Evolutionary conservation across 2,329 filamentous ascomycete genomes (phyloP), one percentile per base, ranked within the genome.

Genomic region (Atkinsonella hypoxylon): DNA sequence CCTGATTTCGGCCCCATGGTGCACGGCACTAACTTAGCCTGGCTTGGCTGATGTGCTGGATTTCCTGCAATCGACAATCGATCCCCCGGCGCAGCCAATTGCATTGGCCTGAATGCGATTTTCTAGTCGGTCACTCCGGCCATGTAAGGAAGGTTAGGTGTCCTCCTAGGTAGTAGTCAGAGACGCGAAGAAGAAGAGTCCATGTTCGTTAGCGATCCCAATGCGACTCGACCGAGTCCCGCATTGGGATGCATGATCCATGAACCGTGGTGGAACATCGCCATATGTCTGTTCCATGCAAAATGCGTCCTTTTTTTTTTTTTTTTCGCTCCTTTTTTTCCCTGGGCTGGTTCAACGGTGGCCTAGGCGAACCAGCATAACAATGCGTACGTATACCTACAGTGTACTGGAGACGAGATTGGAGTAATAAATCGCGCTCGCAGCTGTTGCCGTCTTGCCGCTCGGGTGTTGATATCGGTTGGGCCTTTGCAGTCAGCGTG

Each of bases 301-400:
- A 41, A 39, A 30, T 52, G 52, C 51, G 52, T 41, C 44, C 50
- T 52, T 54, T 54, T 47, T 39, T 41, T 48, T 17, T 48, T n/a
- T 26, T 2, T 43, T 20, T 13, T 31, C 17, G 11, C n/a, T n/a
- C n/a, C n/a, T 36, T 22, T 45, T 50, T 39, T 41, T 51, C 47
- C 31, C 43, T 43, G 44, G 45, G 49, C 26, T 31, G 38, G 15
- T 36, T 30, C 20, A 36, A 36, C 9, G 36, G 40, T 39, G n/a
- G n/a, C 12, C n/a, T 20, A 51, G 44, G 17, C 36, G 49, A 43
- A 46, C 49, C 49, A 47, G 49, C 49, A 51, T 51, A 34, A 43
- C 36, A 43, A 47, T 26, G 30, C n/a, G 18, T 48, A 20, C n/a
- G n/a, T n/a, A n/a, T n/a, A n/a, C n/a, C n/a, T n/a, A n/a, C n/a